Base-by-base conservation (phyloP, 352 stramenopile species). In the Elongisporangium anandrum region DNA sequence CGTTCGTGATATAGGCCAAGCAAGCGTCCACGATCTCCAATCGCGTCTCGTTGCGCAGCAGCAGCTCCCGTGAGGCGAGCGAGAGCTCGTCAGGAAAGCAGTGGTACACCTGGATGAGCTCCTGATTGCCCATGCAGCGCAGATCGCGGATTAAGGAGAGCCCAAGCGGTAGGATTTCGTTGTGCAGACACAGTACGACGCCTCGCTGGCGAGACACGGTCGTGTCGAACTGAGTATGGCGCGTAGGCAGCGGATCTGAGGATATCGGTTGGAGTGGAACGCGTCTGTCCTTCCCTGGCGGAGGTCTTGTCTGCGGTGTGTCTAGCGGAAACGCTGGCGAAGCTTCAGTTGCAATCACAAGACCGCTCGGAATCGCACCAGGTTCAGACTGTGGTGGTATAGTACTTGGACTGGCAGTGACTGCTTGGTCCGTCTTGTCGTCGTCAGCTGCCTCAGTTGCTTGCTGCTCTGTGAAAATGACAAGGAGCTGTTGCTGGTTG, bases 1-100 rank as follows among this genome's bases (percentile, higher is more conserved):
- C 24, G 16, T 41, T 65, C 10, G 57, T 56, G 3, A 70, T 41
- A 34, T 76, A 67, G 3, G 60, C 54, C 19, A 68, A 58, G 39
- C 75, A 87, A 15, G 79, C 54, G 65, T 87, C 75, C 41, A 87
- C 50, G 50, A 87, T 65, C 22, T 87, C 62, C 24, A 81, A 63
- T 29, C 70, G 61, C 26, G 69, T 60, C 45, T 85, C 77, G 1
- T 65, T 52, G 57, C 60, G 55, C 17, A 64, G 65, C 21, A 85
- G 48, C 6, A 84, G 50, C 50, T 68, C 59, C 2, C 69, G 61
- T 2, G 73, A 74, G 12, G 57, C 56, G n/a, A 26, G 26, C 1
- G 65, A 80, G 50, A 85, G 49, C 23, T 85, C 73, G 21, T 73
- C 60, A 4, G 67, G 59, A 2, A 80, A 63, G 57, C 75, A 85